Evolutionary conservation across 371 early-diverging fungal species (phyloP).

Genomic region (Sporodiniella umbellata): DNA sequence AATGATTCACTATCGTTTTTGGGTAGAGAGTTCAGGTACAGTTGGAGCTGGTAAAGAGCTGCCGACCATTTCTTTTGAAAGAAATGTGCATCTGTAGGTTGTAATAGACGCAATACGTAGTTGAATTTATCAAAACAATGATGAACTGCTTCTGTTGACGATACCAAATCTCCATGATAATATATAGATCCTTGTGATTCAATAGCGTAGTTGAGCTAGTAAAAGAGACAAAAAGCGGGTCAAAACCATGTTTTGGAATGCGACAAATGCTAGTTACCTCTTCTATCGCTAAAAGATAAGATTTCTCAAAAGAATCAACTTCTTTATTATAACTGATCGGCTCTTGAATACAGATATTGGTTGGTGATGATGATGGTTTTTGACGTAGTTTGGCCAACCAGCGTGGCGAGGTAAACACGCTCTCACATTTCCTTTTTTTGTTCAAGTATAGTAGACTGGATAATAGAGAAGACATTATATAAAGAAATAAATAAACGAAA

Average conservation of each 20-base stretch:
- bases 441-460: background rate
- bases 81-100: conserved; percentile 7
- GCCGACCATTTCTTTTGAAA: conserved; percentile 26
- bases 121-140: conserved; percentile 16
- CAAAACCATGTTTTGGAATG: background rate
- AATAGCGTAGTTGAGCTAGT: conserved; percentile 22
- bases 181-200: conserved; percentile 29
- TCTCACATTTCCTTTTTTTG: background rate
- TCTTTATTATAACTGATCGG: background rate
- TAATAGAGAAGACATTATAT: background rate
- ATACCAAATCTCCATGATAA: conserved; percentile 16
- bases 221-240: background rate
- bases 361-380: conserved; percentile 14
- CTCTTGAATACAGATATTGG: background rate
- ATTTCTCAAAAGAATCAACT: background rate
- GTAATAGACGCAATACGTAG: conserved; percentile 8
- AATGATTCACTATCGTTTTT: background rate
- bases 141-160: conserved; percentile 16
- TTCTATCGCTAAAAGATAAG: background rate
- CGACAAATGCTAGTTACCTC: conserved; percentile 16
- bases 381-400: conserved; percentile 29
- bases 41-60: conserved; percentile 14
- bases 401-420: conserved; percentile 3
- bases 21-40: conserved; percentile 19
- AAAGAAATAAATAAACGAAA: too few species aligned